phyloP scores from a whole-genome alignment of 2,329 filamentous ascomycete genomes.

The Colletotrichum trifolii region DNA sequence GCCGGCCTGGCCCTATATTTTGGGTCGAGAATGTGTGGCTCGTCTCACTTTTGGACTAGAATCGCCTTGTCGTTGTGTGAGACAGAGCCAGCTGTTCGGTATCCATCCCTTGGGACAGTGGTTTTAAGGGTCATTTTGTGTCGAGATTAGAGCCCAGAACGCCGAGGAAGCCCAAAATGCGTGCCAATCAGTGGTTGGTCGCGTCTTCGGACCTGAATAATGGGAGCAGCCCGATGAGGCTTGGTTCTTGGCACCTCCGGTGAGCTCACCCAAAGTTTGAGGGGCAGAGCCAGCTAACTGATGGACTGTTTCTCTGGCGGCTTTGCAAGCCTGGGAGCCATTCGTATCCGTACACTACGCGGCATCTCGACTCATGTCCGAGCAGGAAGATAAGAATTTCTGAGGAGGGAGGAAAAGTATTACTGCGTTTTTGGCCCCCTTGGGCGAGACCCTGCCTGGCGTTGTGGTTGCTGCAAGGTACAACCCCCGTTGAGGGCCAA shows the following conservation, averaged over 20 bases:
- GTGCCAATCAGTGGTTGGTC: slow-evolving; percentile 31
- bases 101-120: slow-evolving; percentile 2
- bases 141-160: slow-evolving; percentile 37
- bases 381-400: no score
- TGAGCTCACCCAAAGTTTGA: slow-evolving; percentile 3
- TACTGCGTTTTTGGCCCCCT: neutral
- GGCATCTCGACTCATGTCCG: no score
- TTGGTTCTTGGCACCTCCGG: slow-evolving; percentile 29
- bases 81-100: slow-evolving; percentile 3
- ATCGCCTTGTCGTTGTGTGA: neutral
- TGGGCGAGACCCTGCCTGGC: slow-evolving; percentile 1
- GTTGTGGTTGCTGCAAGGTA: slow-evolving; percentile 26
- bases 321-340: no score
- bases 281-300: no score
- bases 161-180: slow-evolving; percentile 29
- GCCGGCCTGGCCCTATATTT: slow-evolving; percentile 12
- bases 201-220: slow-evolving; percentile 11
- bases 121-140: slow-evolving; percentile 24
- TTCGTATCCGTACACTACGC: no score
- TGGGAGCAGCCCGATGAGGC: slow-evolving; percentile 9
- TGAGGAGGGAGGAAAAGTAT: neutral
- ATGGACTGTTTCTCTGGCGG: no score
- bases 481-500: slow-evolving; percentile 18
- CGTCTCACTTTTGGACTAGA: slow-evolving; percentile 13
- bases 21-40: neutral